Conservation (phyloP, 2,329 filamentous ascomycete genomes). For the Penicillium decumbens region DNA sequence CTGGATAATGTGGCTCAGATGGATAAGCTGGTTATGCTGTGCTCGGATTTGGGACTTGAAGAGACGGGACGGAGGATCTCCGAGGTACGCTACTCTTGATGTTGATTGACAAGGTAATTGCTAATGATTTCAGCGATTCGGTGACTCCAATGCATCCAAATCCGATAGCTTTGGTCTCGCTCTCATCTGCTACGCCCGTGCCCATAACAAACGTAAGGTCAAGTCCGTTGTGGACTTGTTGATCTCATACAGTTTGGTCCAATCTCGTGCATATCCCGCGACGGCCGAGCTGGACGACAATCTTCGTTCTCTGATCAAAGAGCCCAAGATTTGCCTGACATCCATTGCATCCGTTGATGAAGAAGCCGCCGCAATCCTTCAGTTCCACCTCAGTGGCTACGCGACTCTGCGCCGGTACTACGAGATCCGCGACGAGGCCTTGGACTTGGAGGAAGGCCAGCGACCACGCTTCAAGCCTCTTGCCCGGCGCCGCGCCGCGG, state of each 20-base stretch:
- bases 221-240: constrained; percentile 81
- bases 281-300: constrained; percentile 66
- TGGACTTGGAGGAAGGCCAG: constrained; percentile 35
- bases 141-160: constrained; percentile 67
- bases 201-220: constrained; percentile 72
- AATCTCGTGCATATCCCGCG: constrained; percentile 75
- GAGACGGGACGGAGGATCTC: constrained; percentile 75
- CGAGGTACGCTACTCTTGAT: constrained; percentile 57
- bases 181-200: constrained; percentile 84
- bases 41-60: constrained; percentile 72
- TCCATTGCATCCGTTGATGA: constrained; percentile 68
- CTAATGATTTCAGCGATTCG: constrained; percentile 62
- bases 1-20: constrained; percentile 67
- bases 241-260: constrained; percentile 79
- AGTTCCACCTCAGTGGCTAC: constrained; percentile 84
- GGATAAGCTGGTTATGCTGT: constrained; percentile 74
- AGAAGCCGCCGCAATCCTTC: constrained; percentile 76
- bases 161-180: constrained; percentile 79
- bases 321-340: constrained; percentile 67
- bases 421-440: constrained; percentile 71
- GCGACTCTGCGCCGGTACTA: constrained; percentile 88
- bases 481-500: constrained; percentile 64
- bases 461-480: constrained; percentile 50
- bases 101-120: neutral
- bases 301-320: constrained; percentile 64